These are phyloP conservation scores for Geranomyces michiganensis DNA, from an alignment of 192 early-diverging fungal genomes.

Conservation along the genomic window DNA sequence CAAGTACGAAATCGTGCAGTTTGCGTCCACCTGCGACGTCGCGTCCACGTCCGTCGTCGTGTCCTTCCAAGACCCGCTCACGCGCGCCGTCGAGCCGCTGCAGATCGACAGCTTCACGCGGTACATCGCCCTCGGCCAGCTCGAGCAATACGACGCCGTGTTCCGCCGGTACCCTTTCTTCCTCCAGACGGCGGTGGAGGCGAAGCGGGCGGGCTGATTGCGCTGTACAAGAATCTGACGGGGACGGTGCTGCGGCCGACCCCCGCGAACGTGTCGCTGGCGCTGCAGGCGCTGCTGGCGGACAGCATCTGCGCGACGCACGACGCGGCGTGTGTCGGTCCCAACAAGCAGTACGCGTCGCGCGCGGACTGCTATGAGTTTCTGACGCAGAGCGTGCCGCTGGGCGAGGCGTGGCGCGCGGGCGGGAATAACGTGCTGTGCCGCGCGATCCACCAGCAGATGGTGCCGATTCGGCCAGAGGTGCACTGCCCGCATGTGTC, in stretches of 20 bases:
- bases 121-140: not conserved
- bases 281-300: not conserved
- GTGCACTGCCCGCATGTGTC: slow-evolving; percentile 1
- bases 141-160: not conserved
- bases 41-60: slow-evolving; percentile 10
- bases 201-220: not conserved
- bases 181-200: not conserved
- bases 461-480: not conserved
- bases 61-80: not conserved
- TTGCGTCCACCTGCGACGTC: not conserved
- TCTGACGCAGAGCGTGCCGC: not conserved
- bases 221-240: not conserved
- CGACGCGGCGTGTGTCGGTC: not conserved
- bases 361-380: not conserved
- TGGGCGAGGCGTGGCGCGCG: not conserved
- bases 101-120: slow-evolving; percentile 2
- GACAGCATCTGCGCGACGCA: not conserved
- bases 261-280: not conserved
- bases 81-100: not conserved
- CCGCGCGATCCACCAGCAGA: slow-evolving; percentile 1
- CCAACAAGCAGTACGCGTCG: not conserved
- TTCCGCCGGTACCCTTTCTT: not conserved
- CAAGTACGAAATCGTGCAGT: not conserved
- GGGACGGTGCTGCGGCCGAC: not conserved
- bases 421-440: not conserved